Evolutionary conservation across 1,139 yeast species (phyloP).

Genomic region (Magnusiomyces suaveolens): DNA sequence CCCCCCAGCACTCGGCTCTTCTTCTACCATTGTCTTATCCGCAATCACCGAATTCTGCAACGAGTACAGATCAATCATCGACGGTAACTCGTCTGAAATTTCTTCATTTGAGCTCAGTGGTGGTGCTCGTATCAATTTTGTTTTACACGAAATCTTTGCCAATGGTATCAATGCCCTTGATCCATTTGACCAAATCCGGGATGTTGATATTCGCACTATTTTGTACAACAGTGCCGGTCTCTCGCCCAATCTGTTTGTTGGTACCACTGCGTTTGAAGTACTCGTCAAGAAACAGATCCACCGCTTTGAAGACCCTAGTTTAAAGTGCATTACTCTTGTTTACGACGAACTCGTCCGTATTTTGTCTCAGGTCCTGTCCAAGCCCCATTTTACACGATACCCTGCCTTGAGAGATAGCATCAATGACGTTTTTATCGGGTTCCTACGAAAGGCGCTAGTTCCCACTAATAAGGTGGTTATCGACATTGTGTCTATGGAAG

Average conservation of each 20-base stretch:
- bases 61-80: constrained; percentile 83
- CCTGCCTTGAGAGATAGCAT: constrained; percentile 85
- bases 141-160: constrained; percentile 90
- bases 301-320: constrained; percentile 88
- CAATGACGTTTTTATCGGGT: constrained; percentile 68
- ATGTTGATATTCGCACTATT: constrained; percentile 93
- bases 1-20: constrained; percentile 47
- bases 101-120: constrained; percentile 81
- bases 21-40: constrained; percentile 79
- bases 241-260: constrained; percentile 94
- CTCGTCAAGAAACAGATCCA: constrained; percentile 89
- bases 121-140: constrained; percentile 97
- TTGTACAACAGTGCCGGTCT: constrained; percentile 90
- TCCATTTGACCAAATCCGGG: constrained; percentile 95
- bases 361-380: constrained; percentile 70
- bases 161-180: constrained; percentile 89
- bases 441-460: constrained; percentile 63
- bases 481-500: constrained; percentile 78
- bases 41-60: constrained; percentile 88
- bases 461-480: constrained; percentile 82
- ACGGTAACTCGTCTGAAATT: constrained; percentile 84
- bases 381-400: constrained; percentile 76
- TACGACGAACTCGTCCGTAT: constrained; percentile 93
- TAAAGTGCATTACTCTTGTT: constrained; percentile 80
- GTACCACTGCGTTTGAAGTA: constrained; percentile 95